A percentile compares a stretch with the other conserved stretches of the same genome.
phyloP scores from a whole-genome alignment of 306 rosid genomes.

The Astragalus membranaceus region DNA sequence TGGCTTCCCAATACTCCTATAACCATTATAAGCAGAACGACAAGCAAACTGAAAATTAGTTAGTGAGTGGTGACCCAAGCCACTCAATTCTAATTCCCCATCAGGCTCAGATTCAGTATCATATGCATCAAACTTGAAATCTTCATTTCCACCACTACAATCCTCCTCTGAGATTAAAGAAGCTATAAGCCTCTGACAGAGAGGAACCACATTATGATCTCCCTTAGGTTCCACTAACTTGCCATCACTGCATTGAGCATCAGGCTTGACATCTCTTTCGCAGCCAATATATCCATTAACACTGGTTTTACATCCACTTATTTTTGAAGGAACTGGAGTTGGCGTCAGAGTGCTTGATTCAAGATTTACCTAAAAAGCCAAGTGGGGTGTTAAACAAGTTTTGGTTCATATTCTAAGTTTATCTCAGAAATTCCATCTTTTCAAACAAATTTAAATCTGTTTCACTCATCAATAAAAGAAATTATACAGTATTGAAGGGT shows the following conservation, averaged over 20 bases:
- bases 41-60: slow-evolving; percentile 54
- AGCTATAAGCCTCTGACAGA: slow-evolving; percentile 83
- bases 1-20: slow-evolving; percentile 37
- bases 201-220: slow-evolving; percentile 58
- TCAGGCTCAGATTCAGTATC: slow-evolving; percentile 58
- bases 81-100: slow-evolving; percentile 53
- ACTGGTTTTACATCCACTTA: slow-evolving; percentile 38
- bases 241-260: slow-evolving; percentile 32
- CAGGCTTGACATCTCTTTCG: slow-evolving; percentile 33
- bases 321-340: slow-evolving; percentile 38
- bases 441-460: background rate
- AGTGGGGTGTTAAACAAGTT: slow-evolving; percentile 18
- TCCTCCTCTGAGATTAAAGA: slow-evolving; percentile 88
- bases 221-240: slow-evolving; percentile 42
- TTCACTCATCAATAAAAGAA: background rate
- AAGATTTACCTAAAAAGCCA: slow-evolving; percentile 51
- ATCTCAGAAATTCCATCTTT: slow-evolving; percentile 9
- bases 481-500: background rate
- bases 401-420: slow-evolving; percentile 3
- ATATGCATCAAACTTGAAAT: slow-evolving; percentile 44
- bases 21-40: slow-evolving; percentile 59
- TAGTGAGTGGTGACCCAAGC: slow-evolving; percentile 39
- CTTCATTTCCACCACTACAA: slow-evolving; percentile 54
- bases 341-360: slow-evolving; percentile 38
- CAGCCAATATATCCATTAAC: slow-evolving; percentile 46